Base-by-base conservation (phyloP, 2,329 filamentous ascomycete species). In the Trichoderma afroharzianum region DNA sequence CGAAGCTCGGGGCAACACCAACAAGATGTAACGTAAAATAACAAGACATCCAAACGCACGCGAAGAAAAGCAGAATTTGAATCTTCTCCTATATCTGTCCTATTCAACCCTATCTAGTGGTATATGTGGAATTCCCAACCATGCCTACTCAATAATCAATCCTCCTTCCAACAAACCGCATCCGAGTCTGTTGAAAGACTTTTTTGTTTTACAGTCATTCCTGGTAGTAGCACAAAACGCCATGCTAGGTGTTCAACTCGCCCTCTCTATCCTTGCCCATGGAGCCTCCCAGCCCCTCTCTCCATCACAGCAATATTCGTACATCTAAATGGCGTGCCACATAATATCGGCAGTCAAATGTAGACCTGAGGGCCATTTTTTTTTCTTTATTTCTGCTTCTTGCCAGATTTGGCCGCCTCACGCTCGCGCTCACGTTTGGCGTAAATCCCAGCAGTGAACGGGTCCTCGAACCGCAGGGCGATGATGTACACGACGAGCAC, bases 381-480 rank as follows among this genome's bases (percentile, higher is more conserved):
- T 18, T 8, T 39, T 18, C 6, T 18, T 7, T 80, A 88, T 74
- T 83, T 84, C 75, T 82, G 80, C 82, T 89, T 89, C 83, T 88
- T 88, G 76, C 80, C 81, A 71, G 83, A 81, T 57, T 82, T 79
- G 67, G 77, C 80, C 62, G 81, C 83, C 33, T 85, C 86, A 74
- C 86, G 84, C 79, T 89, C 85, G 71, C 82, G 82, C 71, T 94
- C 92, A 73, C 93, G 88, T 89, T 96, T 97, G 75, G 91, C 92
- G 81, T 98, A 99, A 79, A 99, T 99, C 75, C 88, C 93, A 3
- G 90, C 89, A 7, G 96, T 99, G 83, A 98, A 99, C 5, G 95
- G 95, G 82, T 98, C 95, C 85, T 98, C 95, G 83, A 90, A 97
- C 77, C 86, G 85, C 79, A 97, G 86, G 12, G 95, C 95, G 73